A percentile compares a stretch with the other conserved stretches of the same genome.
phyloP scores from a whole-genome alignment of 2,329 filamentous ascomycete genomes.

The Colletotrichum karsti region DNA sequence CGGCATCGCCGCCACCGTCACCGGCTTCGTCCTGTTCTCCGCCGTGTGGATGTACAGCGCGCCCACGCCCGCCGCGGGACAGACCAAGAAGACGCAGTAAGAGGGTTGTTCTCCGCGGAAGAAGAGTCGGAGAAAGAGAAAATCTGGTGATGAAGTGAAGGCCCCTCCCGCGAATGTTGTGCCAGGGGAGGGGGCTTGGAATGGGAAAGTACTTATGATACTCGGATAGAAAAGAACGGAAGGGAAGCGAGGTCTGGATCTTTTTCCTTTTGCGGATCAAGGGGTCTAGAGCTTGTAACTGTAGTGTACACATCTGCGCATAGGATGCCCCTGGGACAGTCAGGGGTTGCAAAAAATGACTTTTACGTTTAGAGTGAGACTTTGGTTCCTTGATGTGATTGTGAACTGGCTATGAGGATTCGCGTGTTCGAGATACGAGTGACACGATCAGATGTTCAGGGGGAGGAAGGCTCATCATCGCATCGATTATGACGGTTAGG shows the following conservation, averaged over 20 bases:
- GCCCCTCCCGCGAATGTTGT: background rate
- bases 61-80: slow-evolving; percentile 46
- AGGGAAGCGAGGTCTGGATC: slow-evolving; percentile 3
- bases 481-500: no score
- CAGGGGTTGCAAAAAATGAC: slow-evolving; percentile 19
- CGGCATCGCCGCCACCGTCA: slow-evolving; percentile 84
- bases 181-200: background rate
- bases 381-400: no score
- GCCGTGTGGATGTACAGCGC: slow-evolving; percentile 84
- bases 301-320: slow-evolving; percentile 28
- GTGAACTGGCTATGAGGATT: background rate
- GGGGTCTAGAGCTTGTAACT: slow-evolving; percentile 16
- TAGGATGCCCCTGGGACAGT: background rate
- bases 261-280: background rate
- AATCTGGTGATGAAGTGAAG: background rate
- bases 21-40: slow-evolving; percentile 86
- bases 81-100: slow-evolving; percentile 58
- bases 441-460: no score
- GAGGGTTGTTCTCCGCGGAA: background rate
- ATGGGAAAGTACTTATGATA: background rate
- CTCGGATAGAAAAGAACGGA: background rate
- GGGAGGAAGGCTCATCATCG: no score
- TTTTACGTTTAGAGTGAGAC: slow-evolving; percentile 13
- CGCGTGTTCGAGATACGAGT: no score
- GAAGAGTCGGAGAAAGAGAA: background rate